Evolutionary conservation across 2,329 filamentous ascomycete species (phyloP), one percentile per base, ranked within the genome.

Genomic region (Remersonia thermophila): DNA sequence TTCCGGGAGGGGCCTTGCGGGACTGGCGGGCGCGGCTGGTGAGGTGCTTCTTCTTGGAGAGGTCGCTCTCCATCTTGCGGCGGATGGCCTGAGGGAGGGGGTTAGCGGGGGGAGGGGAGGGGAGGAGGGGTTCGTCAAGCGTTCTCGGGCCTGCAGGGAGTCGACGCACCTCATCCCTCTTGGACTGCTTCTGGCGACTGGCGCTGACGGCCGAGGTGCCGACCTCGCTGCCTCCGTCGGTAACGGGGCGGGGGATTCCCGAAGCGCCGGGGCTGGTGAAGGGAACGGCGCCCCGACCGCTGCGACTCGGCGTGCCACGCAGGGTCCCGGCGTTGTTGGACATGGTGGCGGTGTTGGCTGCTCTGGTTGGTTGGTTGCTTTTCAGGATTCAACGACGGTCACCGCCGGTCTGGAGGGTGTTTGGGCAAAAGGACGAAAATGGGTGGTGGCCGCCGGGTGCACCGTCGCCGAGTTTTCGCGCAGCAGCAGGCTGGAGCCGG

Each of bases 41-140:
- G 43, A 77, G 72, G 55, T 85, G 76, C 65, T 86, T 93, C 76
- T 96, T 96, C 69, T 96, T 96, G 72, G 77, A 93, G 65, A 98
- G 80, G 58, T 98, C 91, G 55, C 75, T 89, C 68, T 98, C 91
- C 69, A 98, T 81, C 68, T 95, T 96, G 55, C 78, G 79, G 53
- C 91, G 85, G 57, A 98, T 96, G 35, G 91, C 91, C 91, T 46
- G 46, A 37, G 44, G 40, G 16, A 20, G 33, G 29, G 45, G 42
- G 49, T 62, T 47, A 62, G 59, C 46, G 40, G 36, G 39, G 43
- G 47, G 37, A 45, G 32, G 38, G n/a, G 46, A 26, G 16, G 30
- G 29, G 12, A 36, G 26, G 17, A 27, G 20, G 30, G 14, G n/a
- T 2, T 4, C 20, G 18, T 12, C 17, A 20, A 35, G 31, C 28